Evolutionary conservation across 805 yeast genomes (phyloP).

Genomic region (Candida insectalens): DNA sequence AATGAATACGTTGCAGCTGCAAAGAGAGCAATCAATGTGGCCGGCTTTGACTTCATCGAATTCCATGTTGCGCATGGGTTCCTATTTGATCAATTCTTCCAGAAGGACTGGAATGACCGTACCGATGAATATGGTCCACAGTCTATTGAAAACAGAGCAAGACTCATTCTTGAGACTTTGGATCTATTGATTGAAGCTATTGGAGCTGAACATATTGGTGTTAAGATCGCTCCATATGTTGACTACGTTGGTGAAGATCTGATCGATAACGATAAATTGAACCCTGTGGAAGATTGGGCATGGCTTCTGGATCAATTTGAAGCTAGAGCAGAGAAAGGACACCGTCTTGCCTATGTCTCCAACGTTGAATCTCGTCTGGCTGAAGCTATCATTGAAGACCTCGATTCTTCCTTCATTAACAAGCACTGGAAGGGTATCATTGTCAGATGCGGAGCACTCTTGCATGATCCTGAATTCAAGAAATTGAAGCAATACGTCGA

Average conservation of each 20-base stretch:
- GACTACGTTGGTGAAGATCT: conserved; percentile 20
- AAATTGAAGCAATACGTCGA: conserved; percentile 6
- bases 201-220: conserved; percentile 39
- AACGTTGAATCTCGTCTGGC: conserved; percentile 55
- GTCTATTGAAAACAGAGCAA: conserved; percentile 31
- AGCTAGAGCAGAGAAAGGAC: conserved; percentile 19
- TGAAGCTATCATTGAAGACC: conserved; percentile 1
- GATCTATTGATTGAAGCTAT: conserved; percentile 40
- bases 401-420: conserved; percentile 6
- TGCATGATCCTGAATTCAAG: conserved; percentile 16
- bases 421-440: conserved; percentile 15
- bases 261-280: conserved; percentile 25
- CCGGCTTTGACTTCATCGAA: conserved; percentile 33
- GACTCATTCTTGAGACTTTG: conserved; percentile 34
- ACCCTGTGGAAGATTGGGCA: conserved; percentile 26
- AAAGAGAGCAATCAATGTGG: conserved; percentile 23
- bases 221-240: conserved; percentile 39
- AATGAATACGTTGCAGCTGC: conserved; percentile 37
- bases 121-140: conserved; percentile 38
- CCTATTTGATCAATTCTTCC: conserved; percentile 30
- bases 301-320: conserved; percentile 29
- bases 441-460: conserved; percentile 13
- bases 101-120: conserved; percentile 26
- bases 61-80: conserved; percentile 33
- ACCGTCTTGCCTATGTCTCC: conserved; percentile 16